Evolutionary conservation across 345 rosid genomes (phyloP).

Genomic region (Melastoma malabathricum): DNA sequence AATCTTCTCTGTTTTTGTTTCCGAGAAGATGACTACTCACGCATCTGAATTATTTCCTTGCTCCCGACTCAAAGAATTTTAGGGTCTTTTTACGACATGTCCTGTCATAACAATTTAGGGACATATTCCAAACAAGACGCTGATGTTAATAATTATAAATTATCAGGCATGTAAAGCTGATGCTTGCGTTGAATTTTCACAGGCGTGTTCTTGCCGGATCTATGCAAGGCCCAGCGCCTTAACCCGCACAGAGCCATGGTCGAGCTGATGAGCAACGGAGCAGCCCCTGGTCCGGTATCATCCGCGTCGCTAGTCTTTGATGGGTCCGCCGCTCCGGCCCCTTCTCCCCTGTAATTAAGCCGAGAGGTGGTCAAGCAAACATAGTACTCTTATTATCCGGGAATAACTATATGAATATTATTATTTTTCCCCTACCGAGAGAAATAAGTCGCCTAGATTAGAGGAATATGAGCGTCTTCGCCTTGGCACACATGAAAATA

Average conservation of each 20-base stretch:
- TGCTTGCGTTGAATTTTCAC: slow-evolving; percentile 8
- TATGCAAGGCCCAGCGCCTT: slow-evolving; percentile 44
- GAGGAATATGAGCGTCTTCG: too few species aligned
- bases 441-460: too few species aligned
- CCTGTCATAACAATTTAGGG: too few species aligned
- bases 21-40: not conserved
- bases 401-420: too few species aligned
- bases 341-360: slow-evolving; percentile 19
- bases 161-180: too few species aligned
- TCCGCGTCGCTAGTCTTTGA: not conserved
- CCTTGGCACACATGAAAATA: too few species aligned
- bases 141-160: not conserved
- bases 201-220: slow-evolving; percentile 88
- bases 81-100: too few species aligned
- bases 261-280: slow-evolving; percentile 57
- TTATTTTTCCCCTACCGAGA: too few species aligned
- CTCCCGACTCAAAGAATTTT: not conserved
- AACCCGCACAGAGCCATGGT: slow-evolving; percentile 72
- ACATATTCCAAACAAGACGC: too few species aligned
- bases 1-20: not conserved
- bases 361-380: too few species aligned
- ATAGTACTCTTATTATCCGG: too few species aligned
- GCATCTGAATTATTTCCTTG: not conserved
- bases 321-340: slow-evolving; percentile 17
- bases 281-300: slow-evolving; percentile 31